Conservation (phyloP, 768 basidiomycete genomes). For the Filobasidium floriforme region DNA sequence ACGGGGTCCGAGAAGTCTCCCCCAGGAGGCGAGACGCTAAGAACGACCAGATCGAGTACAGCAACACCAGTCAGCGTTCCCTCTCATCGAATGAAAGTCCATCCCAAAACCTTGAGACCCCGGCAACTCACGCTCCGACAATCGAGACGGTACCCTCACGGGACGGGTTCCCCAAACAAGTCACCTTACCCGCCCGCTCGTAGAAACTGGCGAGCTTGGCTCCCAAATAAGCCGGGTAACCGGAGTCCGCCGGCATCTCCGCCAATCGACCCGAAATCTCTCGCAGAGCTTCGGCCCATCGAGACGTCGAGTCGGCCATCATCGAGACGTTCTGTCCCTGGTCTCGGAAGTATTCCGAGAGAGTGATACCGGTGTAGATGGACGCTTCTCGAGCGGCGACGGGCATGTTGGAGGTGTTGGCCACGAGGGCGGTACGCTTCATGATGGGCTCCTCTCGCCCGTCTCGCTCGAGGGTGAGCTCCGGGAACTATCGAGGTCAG, state of each 20-base stretch:
- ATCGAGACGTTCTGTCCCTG: conserved; percentile 95
- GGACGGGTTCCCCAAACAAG: conserved; percentile 77
- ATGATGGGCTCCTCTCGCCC: conserved; percentile 95
- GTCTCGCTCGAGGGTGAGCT: conserved; percentile 84
- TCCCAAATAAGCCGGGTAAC: conserved; percentile 92
- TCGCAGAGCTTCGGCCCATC: conserved; percentile 98
- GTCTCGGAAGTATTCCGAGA: conserved; percentile 99
- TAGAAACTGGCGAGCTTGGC: conserved; percentile 97
- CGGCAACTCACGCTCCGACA: conserved; percentile 80
- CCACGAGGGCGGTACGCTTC: conserved; percentile 98
- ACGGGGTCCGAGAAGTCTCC: conserved; percentile 99
- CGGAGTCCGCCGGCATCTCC: conserved; percentile 99
- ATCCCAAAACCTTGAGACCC: not conserved
- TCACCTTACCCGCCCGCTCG: conserved; percentile 94
- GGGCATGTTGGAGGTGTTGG: conserved; percentile 99
- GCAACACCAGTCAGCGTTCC: conserved; percentile 14
- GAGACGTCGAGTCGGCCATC: conserved; percentile 99
- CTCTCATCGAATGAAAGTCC: not conserved
- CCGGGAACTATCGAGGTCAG: conserved; percentile 61
- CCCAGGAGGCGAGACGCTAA: conserved; percentile 95
- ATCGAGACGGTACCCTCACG: conserved; percentile 93
- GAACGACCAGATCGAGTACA: not conserved
- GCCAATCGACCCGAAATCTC: conserved; percentile 98
- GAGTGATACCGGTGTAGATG: conserved; percentile 98
- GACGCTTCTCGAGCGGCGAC: conserved; percentile 98